Evolutionary conservation across 768 basidiomycete species (phyloP).

Genomic region (Ramaria sp.): DNA sequence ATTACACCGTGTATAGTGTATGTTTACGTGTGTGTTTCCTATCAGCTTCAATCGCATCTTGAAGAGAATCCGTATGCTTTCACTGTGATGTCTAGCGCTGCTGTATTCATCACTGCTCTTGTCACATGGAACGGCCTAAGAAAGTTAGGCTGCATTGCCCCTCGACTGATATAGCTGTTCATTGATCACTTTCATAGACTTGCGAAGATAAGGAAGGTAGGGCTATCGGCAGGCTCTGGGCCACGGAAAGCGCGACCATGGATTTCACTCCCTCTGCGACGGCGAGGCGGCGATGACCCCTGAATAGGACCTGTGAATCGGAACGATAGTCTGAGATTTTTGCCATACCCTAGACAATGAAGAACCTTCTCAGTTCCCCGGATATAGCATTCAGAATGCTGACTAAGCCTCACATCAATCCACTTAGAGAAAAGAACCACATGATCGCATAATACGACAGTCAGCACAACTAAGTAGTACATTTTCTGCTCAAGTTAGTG

Average conservation of each 20-base stretch:
- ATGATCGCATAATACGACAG: too few relatives aligned
- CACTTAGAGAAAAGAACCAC: too few relatives aligned
- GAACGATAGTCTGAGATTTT: too few relatives aligned
- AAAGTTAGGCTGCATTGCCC: slow-evolving; percentile 25
- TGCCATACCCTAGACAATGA: too few relatives aligned
- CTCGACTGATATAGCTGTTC: neutral
- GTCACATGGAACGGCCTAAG: slow-evolving; percentile 60
- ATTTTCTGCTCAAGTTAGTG: neutral
- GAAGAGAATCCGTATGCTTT: slow-evolving; percentile 72
- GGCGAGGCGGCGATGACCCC: slow-evolving; percentile 21
- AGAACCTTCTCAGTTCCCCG: too few relatives aligned
- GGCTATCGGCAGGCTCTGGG: slow-evolving; percentile 15
- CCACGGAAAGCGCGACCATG: neutral
- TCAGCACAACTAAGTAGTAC: neutral
- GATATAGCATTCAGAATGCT: too few relatives aligned
- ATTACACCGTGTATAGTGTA: neutral
- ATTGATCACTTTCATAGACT: slow-evolving; percentile 19
- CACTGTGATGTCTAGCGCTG: slow-evolving; percentile 46
- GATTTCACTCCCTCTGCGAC: slow-evolving; percentile 24
- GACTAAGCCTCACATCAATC: too few relatives aligned
- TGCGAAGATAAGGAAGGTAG: slow-evolving; percentile 35
- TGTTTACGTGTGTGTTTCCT: neutral
- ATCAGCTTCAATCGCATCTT: slow-evolving; percentile 61
- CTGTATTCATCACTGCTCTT: slow-evolving; percentile 45
- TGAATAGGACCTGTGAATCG: too few relatives aligned